phyloP scores from a whole-genome alignment of 148 eudicot species.

The Fallopia convolvulus region DNA sequence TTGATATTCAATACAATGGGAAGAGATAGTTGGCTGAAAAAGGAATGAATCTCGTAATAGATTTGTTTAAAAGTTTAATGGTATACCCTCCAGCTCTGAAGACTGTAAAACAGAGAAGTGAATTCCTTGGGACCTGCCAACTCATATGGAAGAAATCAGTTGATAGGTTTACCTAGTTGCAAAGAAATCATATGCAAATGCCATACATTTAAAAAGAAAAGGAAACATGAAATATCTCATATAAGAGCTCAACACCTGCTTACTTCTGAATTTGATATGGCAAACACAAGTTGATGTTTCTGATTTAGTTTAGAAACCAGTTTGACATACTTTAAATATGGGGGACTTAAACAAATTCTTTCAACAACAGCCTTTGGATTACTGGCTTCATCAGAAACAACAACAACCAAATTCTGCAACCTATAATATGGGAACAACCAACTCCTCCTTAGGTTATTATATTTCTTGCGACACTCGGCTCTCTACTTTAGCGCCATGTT shows the following conservation, averaged over 20 bases:
- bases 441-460: background rate
- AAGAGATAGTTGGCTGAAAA: background rate
- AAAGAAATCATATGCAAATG: too few relatives aligned
- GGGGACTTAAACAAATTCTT: too few relatives aligned
- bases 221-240: background rate
- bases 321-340: too few relatives aligned
- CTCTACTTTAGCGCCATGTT: background rate
- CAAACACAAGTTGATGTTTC: too few relatives aligned
- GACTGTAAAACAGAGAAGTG: slow-evolving; percentile 26
- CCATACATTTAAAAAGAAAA: background rate
- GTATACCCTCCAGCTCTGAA: slow-evolving; percentile 38
- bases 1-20: background rate
- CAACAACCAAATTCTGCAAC: too few relatives aligned
- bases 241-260: background rate
- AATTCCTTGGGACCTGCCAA: slow-evolving; percentile 50
- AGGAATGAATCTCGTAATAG: background rate
- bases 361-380: too few relatives aligned
- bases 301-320: too few relatives aligned
- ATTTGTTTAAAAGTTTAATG: background rate
- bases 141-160: background rate
- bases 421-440: background rate
- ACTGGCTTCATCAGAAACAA: too few relatives aligned
- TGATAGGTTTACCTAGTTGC: background rate
- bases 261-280: background rate
- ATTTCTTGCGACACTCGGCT: background rate